These are phyloP conservation scores for Exophiala sp. DNA, from an alignment of 2,329 filamentous ascomycete genomes.

Conservation along the genomic window DNA sequence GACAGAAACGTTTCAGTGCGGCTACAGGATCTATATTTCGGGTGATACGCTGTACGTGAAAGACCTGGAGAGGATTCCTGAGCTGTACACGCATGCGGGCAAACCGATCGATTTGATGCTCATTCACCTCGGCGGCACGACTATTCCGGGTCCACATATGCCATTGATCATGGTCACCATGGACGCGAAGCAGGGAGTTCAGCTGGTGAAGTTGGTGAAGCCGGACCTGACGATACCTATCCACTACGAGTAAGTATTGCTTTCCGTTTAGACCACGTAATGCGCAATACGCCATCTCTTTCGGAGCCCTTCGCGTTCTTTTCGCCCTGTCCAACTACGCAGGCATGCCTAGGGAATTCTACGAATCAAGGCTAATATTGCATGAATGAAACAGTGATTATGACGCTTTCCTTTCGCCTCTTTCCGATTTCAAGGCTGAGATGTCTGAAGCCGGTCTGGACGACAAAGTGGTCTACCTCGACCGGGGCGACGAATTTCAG, in stretches of 20 bases:
- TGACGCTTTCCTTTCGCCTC: slow-evolving; percentile 54
- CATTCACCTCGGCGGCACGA: slow-evolving; percentile 60
- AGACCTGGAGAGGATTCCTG: slow-evolving; percentile 56
- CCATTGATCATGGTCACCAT: slow-evolving; percentile 63
- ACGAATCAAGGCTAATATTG: slow-evolving; percentile 22
- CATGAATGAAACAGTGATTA: slow-evolving; percentile 45
- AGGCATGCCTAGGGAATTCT: too few species aligned
- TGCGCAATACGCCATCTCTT: too few species aligned
- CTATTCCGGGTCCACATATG: slow-evolving; percentile 54
- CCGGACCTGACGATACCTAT: slow-evolving; percentile 59
- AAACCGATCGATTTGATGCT: slow-evolving; percentile 61
- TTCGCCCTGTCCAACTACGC: neutral
- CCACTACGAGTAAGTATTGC: slow-evolving; percentile 48
- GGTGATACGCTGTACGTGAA: slow-evolving; percentile 60
- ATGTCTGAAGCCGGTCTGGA: slow-evolving; percentile 48
- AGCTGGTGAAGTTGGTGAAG: slow-evolving; percentile 55
- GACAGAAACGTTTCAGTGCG: slow-evolving; percentile 37
- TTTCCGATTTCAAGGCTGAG: slow-evolving; percentile 55
- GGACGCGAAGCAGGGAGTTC: slow-evolving; percentile 58
- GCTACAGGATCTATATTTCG: slow-evolving; percentile 60
- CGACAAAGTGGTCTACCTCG: slow-evolving; percentile 55
- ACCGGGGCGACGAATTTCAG: slow-evolving; percentile 52
- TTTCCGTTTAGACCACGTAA: too few species aligned
- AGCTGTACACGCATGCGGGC: slow-evolving; percentile 44
- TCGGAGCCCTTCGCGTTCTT: neutral